Conservation (phyloP, 352 stramenopile species). For the Phytopythium helicoides region DNA sequence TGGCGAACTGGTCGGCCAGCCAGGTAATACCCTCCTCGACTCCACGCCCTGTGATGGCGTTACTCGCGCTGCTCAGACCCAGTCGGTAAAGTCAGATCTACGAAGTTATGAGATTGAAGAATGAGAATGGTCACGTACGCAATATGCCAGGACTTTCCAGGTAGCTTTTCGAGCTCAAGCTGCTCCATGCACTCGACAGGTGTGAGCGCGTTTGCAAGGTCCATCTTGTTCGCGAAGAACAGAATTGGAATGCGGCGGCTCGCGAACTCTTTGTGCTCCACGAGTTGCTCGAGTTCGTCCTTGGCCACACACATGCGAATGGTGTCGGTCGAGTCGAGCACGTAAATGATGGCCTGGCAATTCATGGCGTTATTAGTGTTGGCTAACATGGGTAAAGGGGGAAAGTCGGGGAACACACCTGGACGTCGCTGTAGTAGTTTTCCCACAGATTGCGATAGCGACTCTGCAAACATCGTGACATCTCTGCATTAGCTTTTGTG, state of each 20-base stretch:
- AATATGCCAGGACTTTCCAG: constrained; percentile 84
- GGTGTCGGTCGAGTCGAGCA: constrained; percentile 85
- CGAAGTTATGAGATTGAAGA: too few relatives aligned
- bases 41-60: constrained; percentile 73
- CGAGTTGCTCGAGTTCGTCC: constrained; percentile 84
- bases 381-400: too few relatives aligned
- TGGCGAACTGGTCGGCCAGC: constrained; percentile 75
- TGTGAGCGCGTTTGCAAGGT: constrained; percentile 62
- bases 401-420: constrained; percentile 12
- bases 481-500: background rate
- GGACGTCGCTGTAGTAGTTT: constrained; percentile 83
- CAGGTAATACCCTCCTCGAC: constrained; percentile 82
- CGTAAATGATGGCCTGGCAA: constrained; percentile 86
- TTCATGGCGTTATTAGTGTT: too few relatives aligned
- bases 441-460: constrained; percentile 83
- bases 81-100: background rate
- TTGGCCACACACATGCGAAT: constrained; percentile 86
- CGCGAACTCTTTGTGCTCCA: constrained; percentile 76
- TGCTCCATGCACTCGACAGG: constrained; percentile 81
- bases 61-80: constrained; percentile 56
- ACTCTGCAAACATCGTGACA: constrained; percentile 30
- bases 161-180: constrained; percentile 74
- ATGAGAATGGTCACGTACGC: constrained; percentile 69
- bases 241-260: constrained; percentile 57
- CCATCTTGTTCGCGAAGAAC: constrained; percentile 90